Base-by-base conservation (phyloP, 495 filamentous ascomycete species). In the Entonaema liquescens region DNA sequence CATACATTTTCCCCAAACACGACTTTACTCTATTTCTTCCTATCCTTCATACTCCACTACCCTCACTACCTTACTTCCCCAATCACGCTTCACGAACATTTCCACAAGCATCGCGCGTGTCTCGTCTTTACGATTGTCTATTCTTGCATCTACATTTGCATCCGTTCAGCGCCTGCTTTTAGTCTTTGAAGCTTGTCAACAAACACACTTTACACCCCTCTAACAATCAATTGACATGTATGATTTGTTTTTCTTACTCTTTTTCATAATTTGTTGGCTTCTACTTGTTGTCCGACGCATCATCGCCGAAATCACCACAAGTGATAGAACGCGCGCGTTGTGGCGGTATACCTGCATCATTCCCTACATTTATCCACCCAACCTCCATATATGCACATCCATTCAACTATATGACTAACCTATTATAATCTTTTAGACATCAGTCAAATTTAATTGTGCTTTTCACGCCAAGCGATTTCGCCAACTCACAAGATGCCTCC, bases 401-500 rank as follows among this genome's bases (percentile, higher is more conserved):
- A 17, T 57, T 57, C 8, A 21, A 57, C 1, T 33, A 33, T 26
- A 29, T 35, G 3, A 42, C 59, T 68, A 49, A 73, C 52, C 17
- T 33, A 6, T 49, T 23, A 7, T 33, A 11, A 31, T 23, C 8
- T 59, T 52, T 21, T 47, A 70, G 50, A 7, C 50, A 19, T 21
- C 13, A n/a, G 29, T 59, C 33, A 11, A 68, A 63, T 68, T 68
- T 29, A 68, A 68, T 65, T 70, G 59, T 65, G 38, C 8, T 47
- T 47, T 47, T 9, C 21, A 71, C 62, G 68, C 52, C 28, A 13
- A 60, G 53, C 36, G 40, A 55, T 44, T 56, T 63, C 53, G 54
- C 64, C 54, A 61, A 19, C 12, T 21, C 38, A 50, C 77, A 84
- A 78, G 47, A 87, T 87, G 84, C 84, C 84, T 81, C 79, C 79